Evolutionary conservation across 345 rosid genomes (phyloP).

Genomic region (Linum usitatissimum): DNA sequence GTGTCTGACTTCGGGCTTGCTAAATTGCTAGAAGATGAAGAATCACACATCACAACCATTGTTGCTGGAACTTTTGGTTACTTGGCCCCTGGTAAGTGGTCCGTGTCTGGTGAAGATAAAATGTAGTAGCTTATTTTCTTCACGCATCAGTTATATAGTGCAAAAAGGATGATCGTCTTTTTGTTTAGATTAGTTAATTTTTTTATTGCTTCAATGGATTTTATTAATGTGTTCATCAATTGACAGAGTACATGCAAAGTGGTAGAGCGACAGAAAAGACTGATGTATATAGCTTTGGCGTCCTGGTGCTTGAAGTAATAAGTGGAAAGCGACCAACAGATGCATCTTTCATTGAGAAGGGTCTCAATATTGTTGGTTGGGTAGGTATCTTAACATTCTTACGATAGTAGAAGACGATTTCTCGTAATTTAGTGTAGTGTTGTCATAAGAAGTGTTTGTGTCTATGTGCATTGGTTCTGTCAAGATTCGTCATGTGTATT

Average conservation of each 20-base stretch:
- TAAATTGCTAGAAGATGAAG: conserved; percentile 86
- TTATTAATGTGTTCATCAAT: conserved; percentile 4
- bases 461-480: background rate
- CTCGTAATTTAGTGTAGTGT: background rate
- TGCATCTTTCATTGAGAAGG: conserved; percentile 93
- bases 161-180: too few relatives aligned
- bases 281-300: conserved; percentile 94
- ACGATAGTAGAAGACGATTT: background rate
- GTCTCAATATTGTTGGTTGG: conserved; percentile 97
- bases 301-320: conserved; percentile 79
- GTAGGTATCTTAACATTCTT: conserved; percentile 30
- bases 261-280: conserved; percentile 99
- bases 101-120: background rate
- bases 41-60: conserved; percentile 93
- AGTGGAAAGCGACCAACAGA: conserved; percentile 98
- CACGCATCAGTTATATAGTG: too few relatives aligned
- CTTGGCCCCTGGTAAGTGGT: conserved; percentile 82
- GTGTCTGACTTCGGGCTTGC: conserved; percentile 99
- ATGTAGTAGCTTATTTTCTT: background rate
- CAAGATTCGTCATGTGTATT: background rate
- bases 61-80: conserved; percentile 99
- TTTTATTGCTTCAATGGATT: background rate
- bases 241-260: conserved; percentile 88
- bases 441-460: too few relatives aligned
- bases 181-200: too few relatives aligned